These are phyloP conservation scores for Salix suchowensis DNA, from an alignment of 345 rosid genomes.

Conservation along the genomic window DNA sequence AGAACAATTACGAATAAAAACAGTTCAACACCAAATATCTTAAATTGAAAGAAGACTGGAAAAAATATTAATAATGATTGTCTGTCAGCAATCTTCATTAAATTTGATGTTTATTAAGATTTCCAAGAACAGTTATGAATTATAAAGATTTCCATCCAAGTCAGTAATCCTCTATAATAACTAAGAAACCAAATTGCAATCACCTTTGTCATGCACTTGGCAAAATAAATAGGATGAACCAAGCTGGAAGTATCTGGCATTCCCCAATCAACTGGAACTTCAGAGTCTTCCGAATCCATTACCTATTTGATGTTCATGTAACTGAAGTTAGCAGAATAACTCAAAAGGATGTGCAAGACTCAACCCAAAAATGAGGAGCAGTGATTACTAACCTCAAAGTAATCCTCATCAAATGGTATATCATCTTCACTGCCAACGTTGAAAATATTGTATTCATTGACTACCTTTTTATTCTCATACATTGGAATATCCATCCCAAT, in stretches of 20 bases:
- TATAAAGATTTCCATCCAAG: neutral
- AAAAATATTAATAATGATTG: neutral
- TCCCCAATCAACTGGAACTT: slow-evolving; percentile 80
- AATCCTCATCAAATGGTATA: slow-evolving; percentile 54
- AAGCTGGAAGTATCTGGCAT: slow-evolving; percentile 64
- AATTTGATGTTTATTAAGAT: neutral
- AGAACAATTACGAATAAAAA: neutral
- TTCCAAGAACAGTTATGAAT: neutral
- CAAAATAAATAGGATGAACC: slow-evolving; percentile 81
- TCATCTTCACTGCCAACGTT: slow-evolving; percentile 43
- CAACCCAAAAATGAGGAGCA: slow-evolving; percentile 15
- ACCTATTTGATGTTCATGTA: slow-evolving; percentile 37
- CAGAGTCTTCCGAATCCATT: slow-evolving; percentile 59
- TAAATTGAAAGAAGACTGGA: neutral
- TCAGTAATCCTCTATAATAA: slow-evolving; percentile 1
- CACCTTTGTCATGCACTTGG: slow-evolving; percentile 88
- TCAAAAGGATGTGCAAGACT: neutral
- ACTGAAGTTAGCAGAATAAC: slow-evolving; percentile 9
- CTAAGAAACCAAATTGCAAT: slow-evolving; percentile 10
- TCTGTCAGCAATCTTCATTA: neutral
- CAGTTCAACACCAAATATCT: neutral
- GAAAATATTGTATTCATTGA: slow-evolving; percentile 45
- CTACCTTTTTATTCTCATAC: slow-evolving; percentile 46
- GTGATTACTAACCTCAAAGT: slow-evolving; percentile 60
- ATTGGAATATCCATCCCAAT: slow-evolving; percentile 74